Evolutionary conservation across 805 yeast species (phyloP).

Genomic region (Teunomyces barrocoloradensis): DNA sequence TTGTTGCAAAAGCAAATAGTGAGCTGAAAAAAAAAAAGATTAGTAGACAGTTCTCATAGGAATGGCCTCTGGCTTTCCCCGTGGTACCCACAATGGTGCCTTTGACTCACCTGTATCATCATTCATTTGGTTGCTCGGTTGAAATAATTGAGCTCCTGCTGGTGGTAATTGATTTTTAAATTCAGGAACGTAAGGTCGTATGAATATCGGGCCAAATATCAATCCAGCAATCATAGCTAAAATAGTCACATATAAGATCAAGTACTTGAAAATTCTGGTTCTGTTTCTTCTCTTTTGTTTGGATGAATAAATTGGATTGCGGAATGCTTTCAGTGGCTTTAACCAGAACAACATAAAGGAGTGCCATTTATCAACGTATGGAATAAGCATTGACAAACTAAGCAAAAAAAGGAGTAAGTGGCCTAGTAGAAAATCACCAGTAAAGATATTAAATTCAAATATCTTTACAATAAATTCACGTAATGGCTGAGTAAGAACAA

Average conservation of each 20-base stretch:
- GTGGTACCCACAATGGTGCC: conserved; percentile 48
- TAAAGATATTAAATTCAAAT: conserved; percentile 44
- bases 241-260: conserved; percentile 43
- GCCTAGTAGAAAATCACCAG: conserved; percentile 47
- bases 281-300: conserved; percentile 33
- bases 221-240: conserved; percentile 38
- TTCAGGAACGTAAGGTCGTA: conserved; percentile 11
- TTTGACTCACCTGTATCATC: conserved; percentile 60
- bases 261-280: conserved; percentile 40
- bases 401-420: conserved; percentile 40
- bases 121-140: conserved; percentile 58
- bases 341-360: conserved; percentile 51
- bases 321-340: conserved; percentile 34
- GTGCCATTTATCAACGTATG: conserved; percentile 49
- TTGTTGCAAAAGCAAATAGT: background rate
- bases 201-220: conserved; percentile 49
- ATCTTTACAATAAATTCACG: conserved; percentile 47
- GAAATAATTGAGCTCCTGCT: conserved; percentile 35
- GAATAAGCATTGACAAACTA: conserved; percentile 42
- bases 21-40: background rate
- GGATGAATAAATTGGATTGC: conserved; percentile 37
- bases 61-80: conserved; percentile 26
- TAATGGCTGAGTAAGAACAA: conserved; percentile 41
- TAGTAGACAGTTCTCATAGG: conserved; percentile 13
- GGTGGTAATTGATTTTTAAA: conserved; percentile 10